These are phyloP conservation scores for Saitozyma sp. DNA, from an alignment of 768 basidiomycete species.

Conservation along the genomic window DNA sequence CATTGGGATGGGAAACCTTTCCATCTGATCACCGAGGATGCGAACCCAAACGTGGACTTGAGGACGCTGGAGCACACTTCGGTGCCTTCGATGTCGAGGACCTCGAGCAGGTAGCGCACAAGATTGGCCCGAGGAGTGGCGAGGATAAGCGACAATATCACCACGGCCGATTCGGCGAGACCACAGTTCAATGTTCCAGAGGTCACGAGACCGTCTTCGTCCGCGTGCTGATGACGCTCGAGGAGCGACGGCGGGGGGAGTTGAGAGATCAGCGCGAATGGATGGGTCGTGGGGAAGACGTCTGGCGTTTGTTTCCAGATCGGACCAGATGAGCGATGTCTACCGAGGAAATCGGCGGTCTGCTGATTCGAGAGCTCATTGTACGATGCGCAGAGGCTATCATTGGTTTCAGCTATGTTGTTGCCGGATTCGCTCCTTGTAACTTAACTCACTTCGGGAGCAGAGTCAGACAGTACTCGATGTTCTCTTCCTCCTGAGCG, in stretches of 20 bases:
- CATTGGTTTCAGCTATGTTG: conserved; percentile 5
- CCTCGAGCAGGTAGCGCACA: conserved; percentile 72
- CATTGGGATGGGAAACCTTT: conserved; percentile 87
- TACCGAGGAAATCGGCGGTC: conserved; percentile 70
- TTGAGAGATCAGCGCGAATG: conserved; percentile 75
- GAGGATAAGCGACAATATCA: conserved; percentile 75
- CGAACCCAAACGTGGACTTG: conserved; percentile 76
- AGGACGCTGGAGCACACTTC: conserved; percentile 73
- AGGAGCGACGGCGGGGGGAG: conserved; percentile 56
- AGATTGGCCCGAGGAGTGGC: conserved; percentile 78
- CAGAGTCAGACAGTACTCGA: conserved; percentile 78
- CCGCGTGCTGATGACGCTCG: conserved; percentile 34
- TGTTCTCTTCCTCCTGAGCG: conserved; percentile 83
- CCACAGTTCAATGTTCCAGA: conserved; percentile 65
- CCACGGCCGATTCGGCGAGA: conserved; percentile 80
- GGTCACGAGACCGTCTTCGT: conserved; percentile 56
- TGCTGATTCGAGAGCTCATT: conserved; percentile 72
- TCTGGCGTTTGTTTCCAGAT: conserved; percentile 66
- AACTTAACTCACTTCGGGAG: conserved; percentile 68
- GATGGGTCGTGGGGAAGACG: conserved; percentile 91
- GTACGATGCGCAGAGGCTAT: conserved; percentile 81
- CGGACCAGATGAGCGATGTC: conserved; percentile 47
- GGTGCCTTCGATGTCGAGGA: conserved; percentile 82
- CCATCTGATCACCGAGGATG: conserved; percentile 75
- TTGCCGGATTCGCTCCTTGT: conserved; percentile 2